Evolutionary conservation across 345 rosid species (phyloP).

Genomic region (Salix exigua): DNA sequence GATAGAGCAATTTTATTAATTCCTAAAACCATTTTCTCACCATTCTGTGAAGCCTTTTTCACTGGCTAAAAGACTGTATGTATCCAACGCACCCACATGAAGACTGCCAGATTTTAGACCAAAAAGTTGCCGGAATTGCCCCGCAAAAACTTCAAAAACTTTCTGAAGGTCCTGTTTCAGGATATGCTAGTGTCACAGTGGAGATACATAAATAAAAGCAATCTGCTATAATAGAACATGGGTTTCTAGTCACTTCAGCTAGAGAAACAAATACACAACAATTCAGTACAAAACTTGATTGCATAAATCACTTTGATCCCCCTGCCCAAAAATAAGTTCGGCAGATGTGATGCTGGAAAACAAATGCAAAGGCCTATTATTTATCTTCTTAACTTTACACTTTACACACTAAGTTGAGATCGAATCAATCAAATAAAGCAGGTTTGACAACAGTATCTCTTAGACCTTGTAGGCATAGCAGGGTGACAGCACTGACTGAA

Average conservation of each 20-base stretch:
- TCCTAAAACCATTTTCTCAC: constrained; percentile 33
- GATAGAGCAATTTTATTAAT: background rate
- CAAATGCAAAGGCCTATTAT: background rate
- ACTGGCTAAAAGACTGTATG: constrained; percentile 58
- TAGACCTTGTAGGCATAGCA: background rate
- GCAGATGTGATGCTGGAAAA: too few relatives aligned
- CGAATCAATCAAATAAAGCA: background rate
- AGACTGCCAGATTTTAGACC: constrained; percentile 64
- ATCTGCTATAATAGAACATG: background rate
- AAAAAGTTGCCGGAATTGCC: constrained; percentile 84
- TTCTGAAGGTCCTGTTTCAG: constrained; percentile 66
- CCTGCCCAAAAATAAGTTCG: too few relatives aligned
- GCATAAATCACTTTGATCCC: background rate
- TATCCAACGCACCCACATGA: constrained; percentile 54
- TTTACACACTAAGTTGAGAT: background rate
- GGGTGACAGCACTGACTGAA: background rate
- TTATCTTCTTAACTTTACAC: background rate
- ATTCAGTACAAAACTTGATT: background rate
- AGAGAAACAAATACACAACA: background rate
- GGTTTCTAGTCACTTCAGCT: constrained; percentile 4
- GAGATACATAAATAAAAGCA: constrained; percentile 24
- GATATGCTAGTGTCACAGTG: constrained; percentile 17
- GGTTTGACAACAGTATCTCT: background rate
- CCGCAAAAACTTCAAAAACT: constrained; percentile 81
- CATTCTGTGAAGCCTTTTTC: constrained; percentile 90